Conservation (phyloP, 2,329 filamentous ascomycete species). For the Rutstroemia sp. region DNA sequence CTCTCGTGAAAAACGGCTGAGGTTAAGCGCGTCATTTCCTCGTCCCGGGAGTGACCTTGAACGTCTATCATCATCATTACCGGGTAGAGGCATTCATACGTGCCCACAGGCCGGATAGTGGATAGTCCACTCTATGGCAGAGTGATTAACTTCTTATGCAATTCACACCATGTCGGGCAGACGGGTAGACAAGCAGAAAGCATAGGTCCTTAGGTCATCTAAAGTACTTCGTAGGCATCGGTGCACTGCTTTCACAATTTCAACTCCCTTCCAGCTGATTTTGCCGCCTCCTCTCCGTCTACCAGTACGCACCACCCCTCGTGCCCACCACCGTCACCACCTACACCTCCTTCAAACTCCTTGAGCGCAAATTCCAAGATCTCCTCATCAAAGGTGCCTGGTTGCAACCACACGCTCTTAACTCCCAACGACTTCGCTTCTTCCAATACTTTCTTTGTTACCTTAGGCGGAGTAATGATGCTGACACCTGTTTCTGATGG, state of each 20-base stretch:
- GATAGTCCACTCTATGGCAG: too few relatives aligned
- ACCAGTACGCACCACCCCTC: slow-evolving; percentile 87
- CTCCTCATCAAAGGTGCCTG: slow-evolving; percentile 75
- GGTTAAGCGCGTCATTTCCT: too few relatives aligned
- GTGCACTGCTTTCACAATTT: slow-evolving; percentile 38
- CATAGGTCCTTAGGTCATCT: too few relatives aligned
- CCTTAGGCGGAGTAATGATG: slow-evolving; percentile 77
- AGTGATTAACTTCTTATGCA: too few relatives aligned
- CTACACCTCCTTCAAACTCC: slow-evolving; percentile 67
- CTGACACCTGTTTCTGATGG: slow-evolving; percentile 69
- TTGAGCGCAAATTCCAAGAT: slow-evolving; percentile 62
- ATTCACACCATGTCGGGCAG: too few relatives aligned
- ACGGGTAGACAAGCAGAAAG: too few relatives aligned
- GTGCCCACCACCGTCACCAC: slow-evolving; percentile 46
- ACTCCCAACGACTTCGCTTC: slow-evolving; percentile 72
- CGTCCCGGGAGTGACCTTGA: too few relatives aligned
- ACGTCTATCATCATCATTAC: too few relatives aligned
- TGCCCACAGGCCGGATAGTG: too few relatives aligned
- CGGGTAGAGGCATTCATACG: too few relatives aligned
- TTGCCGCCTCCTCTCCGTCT: slow-evolving; percentile 63
- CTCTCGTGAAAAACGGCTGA: too few relatives aligned
- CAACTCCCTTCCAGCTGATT: slow-evolving; percentile 40
- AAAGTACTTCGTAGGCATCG: too few relatives aligned
- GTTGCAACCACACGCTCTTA: slow-evolving; percentile 79
- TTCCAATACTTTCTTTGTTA: slow-evolving; percentile 65